These are phyloP conservation scores for Obba rivulosa DNA, from an alignment of 768 basidiomycete genomes.

Conservation along the genomic window DNA sequence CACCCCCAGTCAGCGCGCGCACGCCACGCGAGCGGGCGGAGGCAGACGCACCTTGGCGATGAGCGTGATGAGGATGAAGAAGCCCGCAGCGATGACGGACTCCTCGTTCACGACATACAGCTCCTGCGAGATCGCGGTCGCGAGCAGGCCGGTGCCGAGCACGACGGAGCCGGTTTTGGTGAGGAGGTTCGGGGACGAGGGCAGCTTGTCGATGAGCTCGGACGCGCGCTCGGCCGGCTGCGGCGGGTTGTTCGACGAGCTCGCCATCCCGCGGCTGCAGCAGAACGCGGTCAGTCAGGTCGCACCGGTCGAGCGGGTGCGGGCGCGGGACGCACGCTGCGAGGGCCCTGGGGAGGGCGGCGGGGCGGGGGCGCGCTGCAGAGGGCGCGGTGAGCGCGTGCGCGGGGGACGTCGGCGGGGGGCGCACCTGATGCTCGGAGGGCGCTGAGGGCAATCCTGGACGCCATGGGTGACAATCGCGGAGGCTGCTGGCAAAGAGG, in stretches of 20 bases:
- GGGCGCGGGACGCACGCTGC: conserved; percentile 20
- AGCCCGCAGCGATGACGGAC: conserved; percentile 81
- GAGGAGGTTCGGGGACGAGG: conserved; percentile 80
- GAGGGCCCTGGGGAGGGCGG: conserved; percentile 23
- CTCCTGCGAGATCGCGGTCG: conserved; percentile 93
- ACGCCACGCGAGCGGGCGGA: background rate
- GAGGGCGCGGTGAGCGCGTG: background rate
- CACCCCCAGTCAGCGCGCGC: background rate
- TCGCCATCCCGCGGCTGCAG: conserved; percentile 61
- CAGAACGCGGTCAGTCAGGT: background rate
- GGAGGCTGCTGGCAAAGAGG: no score
- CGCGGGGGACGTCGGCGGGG: background rate
- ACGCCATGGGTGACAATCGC: conserved; percentile 42
- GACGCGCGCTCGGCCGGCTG: conserved; percentile 85
- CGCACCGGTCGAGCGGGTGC: background rate
- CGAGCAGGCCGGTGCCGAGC: conserved; percentile 83
- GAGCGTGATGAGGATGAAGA: conserved; percentile 75
- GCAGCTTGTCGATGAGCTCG: conserved; percentile 83
- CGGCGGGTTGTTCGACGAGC: conserved; percentile 49
- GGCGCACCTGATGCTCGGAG: conserved; percentile 53
- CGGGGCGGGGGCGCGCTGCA: conserved; percentile 41
- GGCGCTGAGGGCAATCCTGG: conserved; percentile 64
- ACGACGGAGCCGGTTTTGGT: conserved; percentile 94
- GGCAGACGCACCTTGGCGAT: conserved; percentile 63
- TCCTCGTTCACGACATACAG: conserved; percentile 98